Percentiles rank a stretch among this genome's conserved stretches.
These are phyloP conservation scores for Sarocladium strictum DNA, from an alignment of 2,329 filamentous ascomycete genomes.

Conservation along the genomic window DNA sequence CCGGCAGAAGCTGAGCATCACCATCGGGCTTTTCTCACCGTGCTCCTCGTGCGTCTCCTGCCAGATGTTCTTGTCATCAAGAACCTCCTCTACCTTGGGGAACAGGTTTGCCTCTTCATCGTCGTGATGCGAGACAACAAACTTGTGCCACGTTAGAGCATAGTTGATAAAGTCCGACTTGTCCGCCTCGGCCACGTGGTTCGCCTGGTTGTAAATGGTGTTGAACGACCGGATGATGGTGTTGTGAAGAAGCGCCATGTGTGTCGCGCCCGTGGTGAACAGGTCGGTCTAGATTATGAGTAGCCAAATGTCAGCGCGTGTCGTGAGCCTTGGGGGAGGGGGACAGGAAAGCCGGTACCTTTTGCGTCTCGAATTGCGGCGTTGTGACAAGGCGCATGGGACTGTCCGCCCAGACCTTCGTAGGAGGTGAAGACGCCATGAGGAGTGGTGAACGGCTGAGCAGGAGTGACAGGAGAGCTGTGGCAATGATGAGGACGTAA, in stretches of 20 bases:
- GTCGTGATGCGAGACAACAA: slow-evolving; percentile 54
- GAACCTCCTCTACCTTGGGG: slow-evolving; percentile 45
- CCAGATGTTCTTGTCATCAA: slow-evolving; percentile 45
- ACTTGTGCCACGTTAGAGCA: slow-evolving; percentile 50
- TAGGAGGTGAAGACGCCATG: slow-evolving; percentile 22
- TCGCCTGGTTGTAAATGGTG: slow-evolving; percentile 55
- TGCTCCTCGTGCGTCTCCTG: slow-evolving; percentile 49
- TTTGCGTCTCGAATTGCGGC: slow-evolving; percentile 45
- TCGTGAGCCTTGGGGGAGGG: not conserved
- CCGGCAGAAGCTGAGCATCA: too few species aligned
- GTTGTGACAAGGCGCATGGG: slow-evolving; percentile 50
- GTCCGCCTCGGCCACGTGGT: slow-evolving; percentile 43
- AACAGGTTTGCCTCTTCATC: slow-evolving; percentile 55
- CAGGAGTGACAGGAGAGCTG: slow-evolving; percentile 25
- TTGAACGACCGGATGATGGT: slow-evolving; percentile 59
- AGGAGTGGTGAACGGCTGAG: slow-evolving; percentile 28
- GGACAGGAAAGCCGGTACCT: slow-evolving; percentile 26
- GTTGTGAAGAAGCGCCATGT: slow-evolving; percentile 59
- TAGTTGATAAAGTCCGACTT: slow-evolving; percentile 53
- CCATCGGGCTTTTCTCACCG: slow-evolving; percentile 28
- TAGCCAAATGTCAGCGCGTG: not conserved
- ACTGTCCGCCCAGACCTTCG: slow-evolving; percentile 44
- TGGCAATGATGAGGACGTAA: slow-evolving; percentile 17
- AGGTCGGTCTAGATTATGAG: slow-evolving; percentile 46
- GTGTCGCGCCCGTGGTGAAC: slow-evolving; percentile 52